phyloP scores from a whole-genome alignment of 2,329 filamentous ascomycete species.

The Hymenotorrendiella dingleyae region DNA sequence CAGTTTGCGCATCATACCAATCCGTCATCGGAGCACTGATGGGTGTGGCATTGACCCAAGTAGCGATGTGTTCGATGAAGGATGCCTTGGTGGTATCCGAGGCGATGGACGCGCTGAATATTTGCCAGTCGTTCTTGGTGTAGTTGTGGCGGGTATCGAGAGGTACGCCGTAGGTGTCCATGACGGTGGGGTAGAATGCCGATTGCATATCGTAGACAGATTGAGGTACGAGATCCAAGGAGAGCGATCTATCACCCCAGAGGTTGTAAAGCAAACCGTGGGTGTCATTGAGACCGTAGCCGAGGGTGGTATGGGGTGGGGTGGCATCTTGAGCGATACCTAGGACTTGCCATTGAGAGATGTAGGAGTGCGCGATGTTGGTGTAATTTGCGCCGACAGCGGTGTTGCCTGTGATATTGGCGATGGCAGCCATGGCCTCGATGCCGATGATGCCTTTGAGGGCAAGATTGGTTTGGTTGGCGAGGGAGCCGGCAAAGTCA shows the following conservation, averaged over 20 bases:
- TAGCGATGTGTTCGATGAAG: conserved; percentile 63
- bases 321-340: conserved; percentile 62
- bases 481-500: conserved; percentile 74
- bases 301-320: conserved; percentile 65
- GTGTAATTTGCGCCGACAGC: conserved; percentile 54
- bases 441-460: conserved; percentile 81
- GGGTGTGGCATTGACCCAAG: conserved; percentile 68
- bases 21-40: conserved; percentile 71
- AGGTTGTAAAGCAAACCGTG: conserved; percentile 68
- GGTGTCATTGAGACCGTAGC: conserved; percentile 61
- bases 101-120: conserved; percentile 75
- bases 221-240: conserved; percentile 69
- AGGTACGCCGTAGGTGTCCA: conserved; percentile 72
- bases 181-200: conserved; percentile 66
- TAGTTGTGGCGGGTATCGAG: conserved; percentile 77
- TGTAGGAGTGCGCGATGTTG: conserved; percentile 60
- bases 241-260: conserved; percentile 71
- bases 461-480: conserved; percentile 75
- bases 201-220: conserved; percentile 73
- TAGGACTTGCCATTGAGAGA: conserved; percentile 64
- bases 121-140: conserved; percentile 83
- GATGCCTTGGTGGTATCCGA: conserved; percentile 51
- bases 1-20: conserved; percentile 66
- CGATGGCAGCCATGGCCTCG: conserved; percentile 70
- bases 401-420: conserved; percentile 52